Evolutionary conservation across 176 grass and related monocot genomes (phyloP).

Genomic region (Aegilops sharonensis): DNA sequence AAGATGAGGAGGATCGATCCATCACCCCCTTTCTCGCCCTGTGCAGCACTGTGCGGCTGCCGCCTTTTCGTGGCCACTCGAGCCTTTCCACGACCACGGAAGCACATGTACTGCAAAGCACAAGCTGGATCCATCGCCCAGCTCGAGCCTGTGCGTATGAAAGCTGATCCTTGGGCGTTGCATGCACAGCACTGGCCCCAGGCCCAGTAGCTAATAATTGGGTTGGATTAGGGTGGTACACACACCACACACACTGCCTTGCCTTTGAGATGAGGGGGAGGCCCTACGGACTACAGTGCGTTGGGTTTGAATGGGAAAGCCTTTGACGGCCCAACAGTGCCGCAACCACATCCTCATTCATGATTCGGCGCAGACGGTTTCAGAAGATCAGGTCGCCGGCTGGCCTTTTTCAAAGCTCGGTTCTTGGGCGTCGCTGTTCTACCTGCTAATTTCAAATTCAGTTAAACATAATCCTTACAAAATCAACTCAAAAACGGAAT

Average conservation of each 20-base stretch:
- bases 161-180: neutral
- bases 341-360: constrained; percentile 5
- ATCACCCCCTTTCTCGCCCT: constrained; percentile 7
- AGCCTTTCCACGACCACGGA: constrained; percentile 36
- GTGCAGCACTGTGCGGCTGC: constrained; percentile 23
- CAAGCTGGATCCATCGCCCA: neutral
- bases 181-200: neutral
- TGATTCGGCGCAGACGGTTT: neutral
- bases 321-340: constrained; percentile 52
- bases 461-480: too few species aligned
- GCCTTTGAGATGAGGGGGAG: constrained; percentile 28
- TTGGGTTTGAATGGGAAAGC: constrained; percentile 31
- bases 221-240: constrained; percentile 35
- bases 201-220: constrained; percentile 43
- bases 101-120: neutral
- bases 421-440: too few species aligned
- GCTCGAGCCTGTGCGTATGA: constrained; percentile 15
- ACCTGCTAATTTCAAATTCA: too few species aligned
- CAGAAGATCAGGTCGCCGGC: neutral
- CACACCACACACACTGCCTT: neutral
- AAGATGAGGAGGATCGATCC: neutral
- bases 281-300: neutral
- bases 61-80: constrained; percentile 31
- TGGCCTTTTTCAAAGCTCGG: neutral
- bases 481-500: too few species aligned